Evolutionary conservation across 306 rosid genomes (phyloP), one percentile per base, ranked within the genome.

Genomic region (Lagenaria siceraria): DNA sequence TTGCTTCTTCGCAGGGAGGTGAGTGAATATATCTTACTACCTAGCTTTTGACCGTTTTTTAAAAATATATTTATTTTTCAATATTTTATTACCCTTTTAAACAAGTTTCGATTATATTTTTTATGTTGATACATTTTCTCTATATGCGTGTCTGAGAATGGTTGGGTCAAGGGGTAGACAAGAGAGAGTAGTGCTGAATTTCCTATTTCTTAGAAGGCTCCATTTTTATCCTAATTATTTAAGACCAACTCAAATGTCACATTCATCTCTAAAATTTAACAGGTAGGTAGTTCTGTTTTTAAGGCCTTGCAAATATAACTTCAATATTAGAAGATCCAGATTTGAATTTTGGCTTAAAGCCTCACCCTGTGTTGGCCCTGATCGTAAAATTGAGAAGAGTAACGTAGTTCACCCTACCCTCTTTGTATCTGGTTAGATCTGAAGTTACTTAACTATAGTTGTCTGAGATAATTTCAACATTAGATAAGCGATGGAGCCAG

Each of bases 1-100:
- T 82, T 90, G 90, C 97, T 95, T 84, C 93, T 95, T 76, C 97
- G 97, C 54, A 87, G 89, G 59, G 97, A 95, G 99, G 99, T 95
- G 24, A 81, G 90, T 63, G 77, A 73, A 58, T 82, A 62, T 77
- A 80, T 58, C 56, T 38, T 78, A 46, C 17, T 46, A 46, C 52
- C 52, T 46, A 46, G 52, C 52, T 46, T 46, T 3, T 46, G 3
- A 46, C 17, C 6, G 8, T 46, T 46, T 46, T 46, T 46, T 12
- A 12, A 46, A 43, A 12, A 46, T 12, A 46, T 3, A 12, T 46
- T 12, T 2, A 48, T 9, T 13, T 25, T 46, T 24, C 38, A 15
- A 48, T 42, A 14, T 15, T 71, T 48, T 48, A 15, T 46, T 22
- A 24, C 40, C 52, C 12, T 46, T 46, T 43, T 24, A n/a, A 22